A percentile compares a stretch with the other conserved stretches of the same genome.
Evolutionary conservation across 192 early-diverging fungal species (phyloP).

Genomic region (Mortierella hygrophila): DNA sequence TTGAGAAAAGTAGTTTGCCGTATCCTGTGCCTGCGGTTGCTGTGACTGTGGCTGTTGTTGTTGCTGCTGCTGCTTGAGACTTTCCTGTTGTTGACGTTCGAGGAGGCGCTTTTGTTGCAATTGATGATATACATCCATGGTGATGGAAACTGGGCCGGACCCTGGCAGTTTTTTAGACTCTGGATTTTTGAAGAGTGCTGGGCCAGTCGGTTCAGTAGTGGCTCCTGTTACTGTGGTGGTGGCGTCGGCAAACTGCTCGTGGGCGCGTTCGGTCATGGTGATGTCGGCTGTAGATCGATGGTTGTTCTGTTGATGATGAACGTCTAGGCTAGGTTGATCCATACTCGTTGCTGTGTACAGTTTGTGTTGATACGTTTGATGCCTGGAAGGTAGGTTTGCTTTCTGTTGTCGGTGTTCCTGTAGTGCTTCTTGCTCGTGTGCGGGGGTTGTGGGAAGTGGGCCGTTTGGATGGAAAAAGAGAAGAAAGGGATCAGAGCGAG

Average conservation of each 20-base stretch:
- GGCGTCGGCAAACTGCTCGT: not conserved
- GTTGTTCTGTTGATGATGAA: not conserved
- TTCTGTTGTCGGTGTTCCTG: not conserved
- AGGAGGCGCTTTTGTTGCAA: conserved; percentile 46
- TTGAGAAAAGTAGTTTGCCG: not conserved
- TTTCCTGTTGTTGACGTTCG: conserved; percentile 29
- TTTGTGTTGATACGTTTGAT: not conserved
- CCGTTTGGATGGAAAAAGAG: not conserved
- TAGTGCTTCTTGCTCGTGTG: conserved; percentile 7
- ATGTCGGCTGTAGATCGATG: not conserved
- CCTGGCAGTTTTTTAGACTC: conserved; percentile 30
- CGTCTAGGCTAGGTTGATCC: not conserved
- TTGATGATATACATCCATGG: conserved; percentile 47
- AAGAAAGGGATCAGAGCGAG: no score
- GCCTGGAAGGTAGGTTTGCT: not conserved
- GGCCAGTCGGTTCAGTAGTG: not conserved
- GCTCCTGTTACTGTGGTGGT: not conserved
- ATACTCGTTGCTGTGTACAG: not conserved
- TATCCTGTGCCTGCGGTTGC: not conserved
- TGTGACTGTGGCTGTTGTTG: not conserved
- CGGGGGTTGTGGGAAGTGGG: not conserved
- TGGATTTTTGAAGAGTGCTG: not conserved
- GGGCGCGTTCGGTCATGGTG: conserved; percentile 14
- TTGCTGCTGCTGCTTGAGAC: conserved; percentile 10
- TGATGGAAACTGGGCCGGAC: conserved; percentile 36